A percentile compares a stretch with the other conserved stretches of the same genome.
Conservation (phyloP, 208 protist species). For the Entamoeba histolytica region DNA sequence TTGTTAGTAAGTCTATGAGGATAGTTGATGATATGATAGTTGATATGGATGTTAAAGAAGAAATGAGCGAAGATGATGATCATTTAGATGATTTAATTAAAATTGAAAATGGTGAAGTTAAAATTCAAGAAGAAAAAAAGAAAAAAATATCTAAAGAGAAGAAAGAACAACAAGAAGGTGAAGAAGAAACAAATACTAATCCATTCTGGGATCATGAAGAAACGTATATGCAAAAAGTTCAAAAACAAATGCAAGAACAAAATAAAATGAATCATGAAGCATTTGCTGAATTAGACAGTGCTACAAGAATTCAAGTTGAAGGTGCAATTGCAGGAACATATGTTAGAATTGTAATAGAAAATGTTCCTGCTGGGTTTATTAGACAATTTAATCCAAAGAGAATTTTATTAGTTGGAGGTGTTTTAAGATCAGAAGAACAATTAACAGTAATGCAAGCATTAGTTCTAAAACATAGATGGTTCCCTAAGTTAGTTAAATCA, state of each 20-base stretch:
- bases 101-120: background rate
- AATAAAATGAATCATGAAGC: background rate
- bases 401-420: constrained; percentile 62
- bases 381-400: constrained; percentile 52
- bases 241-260: background rate
- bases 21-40: background rate
- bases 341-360: background rate
- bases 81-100: background rate
- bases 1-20: background rate
- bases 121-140: background rate
- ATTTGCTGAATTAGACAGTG: too few relatives aligned
- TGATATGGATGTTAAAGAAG: background rate
- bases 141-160: constrained; percentile 4
- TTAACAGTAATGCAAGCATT: constrained; percentile 59
- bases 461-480: constrained; percentile 92
- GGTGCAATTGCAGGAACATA: background rate
- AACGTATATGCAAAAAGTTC: background rate
- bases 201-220: background rate
- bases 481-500: constrained; percentile 81
- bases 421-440: constrained; percentile 70
- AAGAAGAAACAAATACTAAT: constrained; percentile 24
- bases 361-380: background rate
- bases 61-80: background rate
- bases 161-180: constrained; percentile 15
- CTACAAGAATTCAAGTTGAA: background rate